phyloP scores from a whole-genome alignment of 1,139 yeast species.

The Saccharomyces hybrid region DNA sequence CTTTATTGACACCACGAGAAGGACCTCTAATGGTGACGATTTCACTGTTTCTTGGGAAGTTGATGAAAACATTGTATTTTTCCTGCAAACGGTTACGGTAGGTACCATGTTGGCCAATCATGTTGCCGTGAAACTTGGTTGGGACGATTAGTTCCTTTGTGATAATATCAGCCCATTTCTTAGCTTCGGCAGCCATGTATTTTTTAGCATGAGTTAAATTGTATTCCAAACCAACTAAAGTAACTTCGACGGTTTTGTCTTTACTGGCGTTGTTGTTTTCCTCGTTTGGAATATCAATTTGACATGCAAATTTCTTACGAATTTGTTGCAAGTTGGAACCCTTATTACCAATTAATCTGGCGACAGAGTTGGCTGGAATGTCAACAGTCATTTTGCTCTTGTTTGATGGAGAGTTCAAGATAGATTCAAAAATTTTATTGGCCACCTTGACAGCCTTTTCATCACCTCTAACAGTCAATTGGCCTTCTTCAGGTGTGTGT shows the following conservation, averaged over 20 bases:
- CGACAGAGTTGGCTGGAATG: constrained; percentile 60
- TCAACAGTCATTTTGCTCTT: constrained; percentile 37
- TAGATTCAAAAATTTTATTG: constrained; percentile 20
- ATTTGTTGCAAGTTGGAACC: constrained; percentile 67
- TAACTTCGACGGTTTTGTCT: constrained; percentile 46
- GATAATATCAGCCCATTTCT: constrained; percentile 78
- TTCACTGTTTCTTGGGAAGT: constrained; percentile 59
- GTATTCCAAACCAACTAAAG: constrained; percentile 67
- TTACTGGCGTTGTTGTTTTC: constrained; percentile 29
- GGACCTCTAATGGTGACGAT: constrained; percentile 84
- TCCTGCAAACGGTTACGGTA: constrained; percentile 83
- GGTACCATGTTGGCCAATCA: constrained; percentile 79
- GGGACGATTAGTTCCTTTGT: constrained; percentile 62
- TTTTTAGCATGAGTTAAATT: constrained; percentile 70
- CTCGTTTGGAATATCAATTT: constrained; percentile 50
- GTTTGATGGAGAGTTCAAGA: constrained; percentile 20
- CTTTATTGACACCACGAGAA: constrained; percentile 78
- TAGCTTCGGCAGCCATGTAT: constrained; percentile 50
- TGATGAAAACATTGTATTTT: constrained; percentile 74
- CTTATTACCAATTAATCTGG: constrained; percentile 83
- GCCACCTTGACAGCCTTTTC: constrained; percentile 26
- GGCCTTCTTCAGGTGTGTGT: constrained; percentile 23
- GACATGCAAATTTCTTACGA: constrained; percentile 72
- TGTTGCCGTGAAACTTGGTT: constrained; percentile 65
- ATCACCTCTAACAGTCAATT: constrained; percentile 31